These are phyloP conservation scores for Pseudogymnoascus sp. DNA, from an alignment of 2,329 filamentous ascomycete species.

Conservation along the genomic window DNA sequence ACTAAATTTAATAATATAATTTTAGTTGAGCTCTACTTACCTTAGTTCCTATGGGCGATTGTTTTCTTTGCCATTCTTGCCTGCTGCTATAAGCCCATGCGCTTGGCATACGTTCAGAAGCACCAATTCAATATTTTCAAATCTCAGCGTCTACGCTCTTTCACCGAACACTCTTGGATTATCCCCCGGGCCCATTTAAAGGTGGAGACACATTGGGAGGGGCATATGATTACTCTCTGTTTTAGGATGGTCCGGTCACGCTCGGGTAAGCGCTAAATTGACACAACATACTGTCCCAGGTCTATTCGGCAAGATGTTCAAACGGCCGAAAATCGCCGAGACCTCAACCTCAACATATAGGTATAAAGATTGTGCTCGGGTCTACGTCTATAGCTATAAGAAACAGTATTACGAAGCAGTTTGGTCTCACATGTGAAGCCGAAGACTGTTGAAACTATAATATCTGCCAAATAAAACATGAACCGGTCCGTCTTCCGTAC, in stretches of 20 bases:
- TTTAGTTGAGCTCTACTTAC: neutral
- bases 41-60: neutral
- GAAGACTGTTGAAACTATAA: neutral
- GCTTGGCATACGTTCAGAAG: neutral
- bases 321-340: neutral
- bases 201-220: neutral
- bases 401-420: neutral
- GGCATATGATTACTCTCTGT: neutral
- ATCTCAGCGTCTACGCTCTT: neutral
- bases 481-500: neutral
- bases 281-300: neutral
- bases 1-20: neutral
- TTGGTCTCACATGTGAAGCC: neutral
- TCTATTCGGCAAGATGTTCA: neutral
- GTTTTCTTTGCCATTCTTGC: neutral
- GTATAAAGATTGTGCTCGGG: neutral
- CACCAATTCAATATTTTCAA: neutral
- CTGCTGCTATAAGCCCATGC: neutral
- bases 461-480: neutral
- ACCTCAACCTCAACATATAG: neutral
- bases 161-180: neutral
- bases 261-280: neutral
- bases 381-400: neutral
- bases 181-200: neutral
- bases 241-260: neutral